Evolutionary conservation across 495 filamentous ascomycete genomes (phyloP), one percentile per base, ranked within the genome.

Genomic region (Evernia prunastri): DNA sequence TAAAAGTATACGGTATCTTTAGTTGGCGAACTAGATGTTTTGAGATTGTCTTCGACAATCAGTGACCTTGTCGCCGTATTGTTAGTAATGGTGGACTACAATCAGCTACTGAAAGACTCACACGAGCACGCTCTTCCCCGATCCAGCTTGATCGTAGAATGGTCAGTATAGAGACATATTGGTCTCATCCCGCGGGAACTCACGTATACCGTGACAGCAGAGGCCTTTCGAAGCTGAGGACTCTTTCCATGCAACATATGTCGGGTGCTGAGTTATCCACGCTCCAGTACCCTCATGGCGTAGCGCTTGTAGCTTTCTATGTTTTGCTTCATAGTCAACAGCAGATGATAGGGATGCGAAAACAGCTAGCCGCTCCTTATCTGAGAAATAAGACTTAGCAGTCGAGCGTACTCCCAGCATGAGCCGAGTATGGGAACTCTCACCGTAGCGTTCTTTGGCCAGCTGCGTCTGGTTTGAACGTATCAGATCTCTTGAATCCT

Each of bases 241-340:
- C 10, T 27, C 23, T 29, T 51, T 51, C 47, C 47, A 51, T 23
- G 10, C 33, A 13, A 23, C 33, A 31, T 33, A 65, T 7, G 43
- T 23, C 9, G 29, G 29, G 3, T 56, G 49, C 27, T 65, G 8
- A 15, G 45, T 60, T 18, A 65, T 11, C 63, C 63, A 65, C 27
- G 42, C 29, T 18, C 54, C 63, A 9, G 56, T 65, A 6, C 47
- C 40, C 18, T 56, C 39, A 23, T 65, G 63, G 9, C 63, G 63
- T 31, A 47, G 37, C 25, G 37, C 59, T 43, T 40, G 63, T 33
- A 59, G 13, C 13, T 59, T 45, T 58, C 42, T 58, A 47, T 65
- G 63, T 37, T 59, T 60, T 31, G 57, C 42, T 27, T 59, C 40
- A 25, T 58, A 53, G 29, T 29, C 51, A 33, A 59, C 40, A 39